Evolutionary conservation across 129 eudicot genomes (phyloP).

Genomic region (Helichrysum umbraculigerum): DNA sequence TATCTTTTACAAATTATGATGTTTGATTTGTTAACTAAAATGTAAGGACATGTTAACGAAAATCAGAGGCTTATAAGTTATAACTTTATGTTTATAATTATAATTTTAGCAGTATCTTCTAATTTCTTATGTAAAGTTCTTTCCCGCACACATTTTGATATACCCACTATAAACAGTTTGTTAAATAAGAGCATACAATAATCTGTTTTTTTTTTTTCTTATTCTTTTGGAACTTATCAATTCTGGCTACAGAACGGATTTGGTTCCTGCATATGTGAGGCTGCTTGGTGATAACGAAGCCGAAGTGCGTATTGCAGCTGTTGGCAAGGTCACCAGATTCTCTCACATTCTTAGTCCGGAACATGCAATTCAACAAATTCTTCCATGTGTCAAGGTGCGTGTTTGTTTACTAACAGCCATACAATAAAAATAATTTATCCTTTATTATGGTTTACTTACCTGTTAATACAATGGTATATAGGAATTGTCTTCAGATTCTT

Average conservation of each 20-base stretch:
- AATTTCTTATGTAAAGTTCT: background rate
- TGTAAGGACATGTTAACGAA: too few species aligned
- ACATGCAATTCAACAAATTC: slow-evolving; percentile 91
- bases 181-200: background rate
- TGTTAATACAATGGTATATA: slow-evolving; percentile 31
- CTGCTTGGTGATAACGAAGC: slow-evolving; percentile 98
- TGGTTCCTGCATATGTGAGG: slow-evolving; percentile 99
- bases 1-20: too few species aligned
- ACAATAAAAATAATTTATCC: background rate
- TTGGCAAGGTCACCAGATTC: slow-evolving; percentile 96
- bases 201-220: background rate
- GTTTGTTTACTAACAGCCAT: background rate
- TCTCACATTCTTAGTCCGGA: slow-evolving; percentile 89
- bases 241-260: slow-evolving; percentile 59
- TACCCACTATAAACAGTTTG: background rate
- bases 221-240: background rate
- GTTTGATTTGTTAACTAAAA: too few species aligned
- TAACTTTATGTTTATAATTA: too few species aligned
- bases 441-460: slow-evolving; percentile 12
- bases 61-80: too few species aligned
- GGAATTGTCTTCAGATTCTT: slow-evolving; percentile 99
- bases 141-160: background rate
- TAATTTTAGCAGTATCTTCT: slow-evolving; percentile 51
- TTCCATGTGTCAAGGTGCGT: slow-evolving; percentile 97
- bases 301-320: slow-evolving; percentile 99